These are phyloP conservation scores for Maudiozyma humilis DNA, from an alignment of 1,139 yeast species.

Conservation along the genomic window DNA sequence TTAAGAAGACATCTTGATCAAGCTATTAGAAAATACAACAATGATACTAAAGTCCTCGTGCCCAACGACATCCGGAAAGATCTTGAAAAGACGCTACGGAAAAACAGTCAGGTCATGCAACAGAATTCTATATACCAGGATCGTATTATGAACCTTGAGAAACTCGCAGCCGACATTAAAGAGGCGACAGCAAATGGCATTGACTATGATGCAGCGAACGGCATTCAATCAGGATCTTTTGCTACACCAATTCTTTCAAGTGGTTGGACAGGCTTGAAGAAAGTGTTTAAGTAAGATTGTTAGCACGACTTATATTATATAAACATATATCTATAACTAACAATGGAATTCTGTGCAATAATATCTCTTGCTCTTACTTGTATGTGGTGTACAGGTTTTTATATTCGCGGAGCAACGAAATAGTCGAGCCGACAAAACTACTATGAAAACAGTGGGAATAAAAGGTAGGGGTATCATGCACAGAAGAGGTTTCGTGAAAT, in stretches of 20 bases:
- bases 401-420: neutral
- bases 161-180: conserved; percentile 8
- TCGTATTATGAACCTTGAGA: conserved; percentile 27
- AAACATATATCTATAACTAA: neutral
- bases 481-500: too few species aligned
- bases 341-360: too few species aligned
- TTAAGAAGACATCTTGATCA: conserved; percentile 34
- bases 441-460: neutral
- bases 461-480: neutral
- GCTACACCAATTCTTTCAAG: conserved; percentile 10
- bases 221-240: conserved; percentile 1
- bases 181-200: conserved; percentile 11
- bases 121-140: conserved; percentile 48
- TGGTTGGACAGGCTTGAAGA: conserved; percentile 22
- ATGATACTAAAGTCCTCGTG: conserved; percentile 26
- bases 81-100: conserved; percentile 46
- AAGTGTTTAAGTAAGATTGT: conserved; percentile 14
- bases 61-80: conserved; percentile 39
- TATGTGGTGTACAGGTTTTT: neutral
- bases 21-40: conserved; percentile 26
- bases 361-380: too few species aligned
- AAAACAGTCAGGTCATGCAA: conserved; percentile 51
- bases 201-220: conserved; percentile 6
- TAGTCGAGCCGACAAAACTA: neutral
- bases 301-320: neutral